Evolutionary conservation across 768 basidiomycete species (phyloP), one percentile per base, ranked within the genome.

Genomic region (Phylloporus scabripes): DNA sequence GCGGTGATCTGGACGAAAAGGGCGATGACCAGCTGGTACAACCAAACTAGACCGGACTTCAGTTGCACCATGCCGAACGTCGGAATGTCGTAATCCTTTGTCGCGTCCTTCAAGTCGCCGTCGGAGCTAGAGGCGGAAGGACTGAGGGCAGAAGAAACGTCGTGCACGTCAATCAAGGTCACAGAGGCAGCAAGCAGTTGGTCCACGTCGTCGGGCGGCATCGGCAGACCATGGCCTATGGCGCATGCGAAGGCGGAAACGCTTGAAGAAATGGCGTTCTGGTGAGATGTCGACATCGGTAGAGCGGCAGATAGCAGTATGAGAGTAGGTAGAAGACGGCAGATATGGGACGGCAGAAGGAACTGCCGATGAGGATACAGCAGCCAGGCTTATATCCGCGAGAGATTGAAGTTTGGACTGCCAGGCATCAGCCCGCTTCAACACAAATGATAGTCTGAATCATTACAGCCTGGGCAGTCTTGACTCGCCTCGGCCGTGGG

Each of bases 321-420:
- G 33, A n/a, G n/a, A n/a, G n/a, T n/a, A 42, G 37, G 15, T 20
- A 32, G 37, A 34, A 34, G 29, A 45, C 36, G 21, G 32, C 10
- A 48, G 42, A 46, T 18, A 21, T 9, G 5, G 32, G 47, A 41
- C 40, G 26, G 14, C 37, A 43, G 46, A 44, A 29, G 39, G 46
- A 50, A 45, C 39, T 40, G 48, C 44, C 17, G 46, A 24, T 9
- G 4, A 33, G 8, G 10, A 6, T 31, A 11, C 14, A 10, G 11
- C 9, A 29, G 5, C 34, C 32, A 14, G 36, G 43, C 45, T 60
- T 56, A 46, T 39, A 51, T 50, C 41, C 23, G 28, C 28, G 21
- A 51, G 26, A 42, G 14, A 36, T 48, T 43, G 21, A 9, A 18
- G 12, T 48, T 46, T 29, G 11, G 36, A 37, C 59, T 23, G 12